phyloP scores from a whole-genome alignment of 108 stramenopile species.

The Cyclotella cryptica region DNA sequence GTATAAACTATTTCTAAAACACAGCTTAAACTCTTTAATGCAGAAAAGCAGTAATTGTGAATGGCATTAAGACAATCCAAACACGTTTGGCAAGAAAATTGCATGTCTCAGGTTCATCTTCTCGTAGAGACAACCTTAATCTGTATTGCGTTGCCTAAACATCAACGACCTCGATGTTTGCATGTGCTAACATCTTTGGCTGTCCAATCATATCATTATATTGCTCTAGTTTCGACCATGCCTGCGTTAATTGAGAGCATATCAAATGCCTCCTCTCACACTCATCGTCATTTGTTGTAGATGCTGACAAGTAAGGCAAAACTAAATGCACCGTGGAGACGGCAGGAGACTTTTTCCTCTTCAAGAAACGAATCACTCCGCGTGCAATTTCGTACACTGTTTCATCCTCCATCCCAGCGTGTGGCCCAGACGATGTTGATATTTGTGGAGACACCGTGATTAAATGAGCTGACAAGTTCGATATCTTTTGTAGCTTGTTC shows the following conservation, averaged over 20 bases:
- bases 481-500: background rate
- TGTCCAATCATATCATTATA: slow-evolving; percentile 50
- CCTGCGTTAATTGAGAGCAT: slow-evolving; percentile 11
- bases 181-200: slow-evolving; percentile 31
- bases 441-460: slow-evolving; percentile 38
- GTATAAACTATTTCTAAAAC: too few relatives aligned
- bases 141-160: too few relatives aligned
- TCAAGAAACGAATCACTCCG: slow-evolving; percentile 27
- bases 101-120: too few relatives aligned
- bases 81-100: too few relatives aligned
- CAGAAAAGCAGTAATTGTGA: too few relatives aligned
- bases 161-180: slow-evolving; percentile 29
- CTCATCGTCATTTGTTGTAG: background rate
- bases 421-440: background rate
- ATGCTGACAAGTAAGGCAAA: slow-evolving; percentile 19
- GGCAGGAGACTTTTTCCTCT: slow-evolving; percentile 22
- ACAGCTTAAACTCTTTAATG: too few relatives aligned
- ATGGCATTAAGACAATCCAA: too few relatives aligned
- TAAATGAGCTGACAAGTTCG: slow-evolving; percentile 45
- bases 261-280: slow-evolving; percentile 4
- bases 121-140: too few relatives aligned
- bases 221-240: slow-evolving; percentile 40
- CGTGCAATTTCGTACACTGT: slow-evolving; percentile 44
- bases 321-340: slow-evolving; percentile 20
- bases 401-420: slow-evolving; percentile 29